Base-by-base conservation (phyloP, 2,329 filamentous ascomycete genomes). In the Trichophaea hybrida region DNA sequence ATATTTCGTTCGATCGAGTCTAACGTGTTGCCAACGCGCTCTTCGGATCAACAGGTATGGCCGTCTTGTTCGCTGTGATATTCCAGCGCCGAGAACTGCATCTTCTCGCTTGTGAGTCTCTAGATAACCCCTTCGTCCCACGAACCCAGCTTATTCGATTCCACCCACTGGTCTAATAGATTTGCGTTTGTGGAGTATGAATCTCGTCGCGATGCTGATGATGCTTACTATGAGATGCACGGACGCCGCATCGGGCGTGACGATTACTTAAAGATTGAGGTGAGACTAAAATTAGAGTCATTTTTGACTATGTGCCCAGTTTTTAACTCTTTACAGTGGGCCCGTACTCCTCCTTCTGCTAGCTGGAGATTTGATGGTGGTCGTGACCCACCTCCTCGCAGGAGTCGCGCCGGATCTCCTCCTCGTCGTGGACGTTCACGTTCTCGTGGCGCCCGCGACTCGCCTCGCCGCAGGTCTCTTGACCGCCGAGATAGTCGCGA, bases 101-200 rank as follows among this genome's bases (percentile, higher is more conserved):
- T 88, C 86, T 52, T 95, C 88, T 77, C 84, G 93, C 75, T 85
- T 98, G 93, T 97, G 78, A 82, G 91, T 85, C 53, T 48, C 24
- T 49, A 56, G 59, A 55, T 35, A 49, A 33, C 61, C 66, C 63
- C 60, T 61, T 32, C 32, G 10, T 32, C 40, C 33, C 37, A 35
- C 50, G 53, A 37, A 55, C 44, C 32, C 35, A 55, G 53, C 53
- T 55, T 55, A 55, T 55, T 55, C n/a, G 17, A 33, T 31, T 55
- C 24, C 10, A 37, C 53, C 37, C 32, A 31, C 51, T 60, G 66
- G 61, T 69, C 70, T 69, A 74, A 64, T 65, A 83, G 93, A 68
- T 98, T 98, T 73, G 93, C 93, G 40, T 98, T 98, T 73, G 93
- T 98, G 66, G 93, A 98, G 76, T 98, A 98, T 74, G 93, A 98